phyloP scores from a whole-genome alignment of 1,139 yeast species.

The Taphrina deformans region DNA sequence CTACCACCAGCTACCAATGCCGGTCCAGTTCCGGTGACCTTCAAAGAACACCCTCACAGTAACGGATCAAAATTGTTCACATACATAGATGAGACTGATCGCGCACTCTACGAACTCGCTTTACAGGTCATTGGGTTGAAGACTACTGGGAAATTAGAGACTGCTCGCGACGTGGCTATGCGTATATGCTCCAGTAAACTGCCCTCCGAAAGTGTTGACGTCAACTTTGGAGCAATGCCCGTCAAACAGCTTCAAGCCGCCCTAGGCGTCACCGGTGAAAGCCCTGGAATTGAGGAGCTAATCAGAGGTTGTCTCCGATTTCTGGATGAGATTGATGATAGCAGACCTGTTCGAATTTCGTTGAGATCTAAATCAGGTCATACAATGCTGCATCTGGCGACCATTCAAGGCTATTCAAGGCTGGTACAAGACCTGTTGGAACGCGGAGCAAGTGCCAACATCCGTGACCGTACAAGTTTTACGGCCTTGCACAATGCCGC shows the following conservation, averaged over 20 bases:
- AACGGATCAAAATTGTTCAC: conserved; percentile 66
- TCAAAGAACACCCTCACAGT: conserved; percentile 52
- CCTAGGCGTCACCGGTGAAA: conserved; percentile 45
- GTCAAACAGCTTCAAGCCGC: conserved; percentile 14
- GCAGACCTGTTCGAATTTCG: conserved; percentile 68
- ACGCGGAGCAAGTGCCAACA: conserved; percentile 77
- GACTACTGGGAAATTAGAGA: conserved; percentile 91
- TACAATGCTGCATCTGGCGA: conserved; percentile 79
- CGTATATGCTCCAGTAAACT: conserved; percentile 19
- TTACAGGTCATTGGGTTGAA: conserved; percentile 90
- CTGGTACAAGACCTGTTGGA: conserved; percentile 65
- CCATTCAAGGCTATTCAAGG: conserved; percentile 66
- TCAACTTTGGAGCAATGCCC: conserved; percentile 1
- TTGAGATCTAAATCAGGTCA: conserved; percentile 80
- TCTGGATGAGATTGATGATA: conserved; percentile 60
- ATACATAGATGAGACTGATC: conserved; percentile 87
- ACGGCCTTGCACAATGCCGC: conserved; percentile 88
- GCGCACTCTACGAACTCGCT: conserved; percentile 88
- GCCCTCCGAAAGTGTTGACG: conserved; percentile 21
- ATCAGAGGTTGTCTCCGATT: conserved; percentile 58
- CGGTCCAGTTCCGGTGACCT: conserved; percentile 87
- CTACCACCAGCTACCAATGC: conserved; percentile 86
- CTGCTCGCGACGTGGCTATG: conserved; percentile 57
- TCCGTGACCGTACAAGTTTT: conserved; percentile 73
- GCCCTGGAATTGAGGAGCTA: conserved; percentile 61